phyloP scores from a whole-genome alignment of 495 filamentous ascomycete genomes.

The Aspergillus sclerotiicarbonarius region DNA sequence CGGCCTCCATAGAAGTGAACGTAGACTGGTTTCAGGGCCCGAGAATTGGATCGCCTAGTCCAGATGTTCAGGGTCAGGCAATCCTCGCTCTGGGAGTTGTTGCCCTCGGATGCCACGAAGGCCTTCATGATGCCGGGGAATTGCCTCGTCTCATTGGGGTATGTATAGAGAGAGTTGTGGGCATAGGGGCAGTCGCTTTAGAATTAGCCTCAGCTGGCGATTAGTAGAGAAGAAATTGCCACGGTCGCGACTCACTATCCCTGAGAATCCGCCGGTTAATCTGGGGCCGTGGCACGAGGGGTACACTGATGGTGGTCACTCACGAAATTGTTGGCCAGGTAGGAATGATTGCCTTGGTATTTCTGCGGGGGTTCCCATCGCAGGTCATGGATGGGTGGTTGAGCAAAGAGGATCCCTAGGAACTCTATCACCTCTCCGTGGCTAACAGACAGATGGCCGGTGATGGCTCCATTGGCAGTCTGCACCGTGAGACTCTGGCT shows the following conservation, averaged over 20 bases:
- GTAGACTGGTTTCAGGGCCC: slow-evolving; percentile 31
- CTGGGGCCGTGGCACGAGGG: not conserved
- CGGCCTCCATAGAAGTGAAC: slow-evolving; percentile 39
- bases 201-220: not conserved
- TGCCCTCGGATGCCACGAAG: slow-evolving; percentile 20
- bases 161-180: not conserved
- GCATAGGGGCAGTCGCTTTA: not conserved
- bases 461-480: not conserved
- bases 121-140: slow-evolving; percentile 19
- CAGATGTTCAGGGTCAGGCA: slow-evolving; percentile 50
- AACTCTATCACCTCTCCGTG: not conserved
- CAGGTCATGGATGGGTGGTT: not conserved
- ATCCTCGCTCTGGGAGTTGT: slow-evolving; percentile 37
- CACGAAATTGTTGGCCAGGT: not conserved
- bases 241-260: not conserved
- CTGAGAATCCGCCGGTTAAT: not conserved
- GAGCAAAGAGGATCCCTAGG: not conserved
- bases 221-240: not conserved
- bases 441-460: not conserved
- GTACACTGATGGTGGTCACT: not conserved
- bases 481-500: not conserved
- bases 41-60: slow-evolving; percentile 23
- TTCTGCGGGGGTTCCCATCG: not conserved
- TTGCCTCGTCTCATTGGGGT: not conserved
- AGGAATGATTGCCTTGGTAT: not conserved